Evolutionary conservation across 2,329 filamentous ascomycete species (phyloP), one percentile per base, ranked within the genome.

Genomic region (Ophiocordyceps camponoti-floridani): DNA sequence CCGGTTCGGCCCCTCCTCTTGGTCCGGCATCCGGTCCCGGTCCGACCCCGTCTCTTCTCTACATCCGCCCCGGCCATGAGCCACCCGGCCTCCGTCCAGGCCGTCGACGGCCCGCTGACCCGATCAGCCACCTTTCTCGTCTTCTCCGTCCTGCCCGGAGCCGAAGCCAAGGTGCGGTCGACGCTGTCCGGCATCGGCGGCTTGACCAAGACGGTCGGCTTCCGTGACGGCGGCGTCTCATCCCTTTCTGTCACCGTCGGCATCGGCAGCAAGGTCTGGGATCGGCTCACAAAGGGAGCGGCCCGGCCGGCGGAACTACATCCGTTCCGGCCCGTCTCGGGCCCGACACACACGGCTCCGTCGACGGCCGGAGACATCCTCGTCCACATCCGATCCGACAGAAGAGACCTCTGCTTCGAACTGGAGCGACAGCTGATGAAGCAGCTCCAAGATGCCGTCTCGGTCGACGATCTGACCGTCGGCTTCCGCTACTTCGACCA

Each of bases 401-500:
- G 73, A 1, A 62, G 70, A 13, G 73, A 77, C 50, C 50, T 77
- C 19, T 70, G 67, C 51, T 77, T 77, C 48, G 73, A 77, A 51
- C 72, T 77, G 45, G 73, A 77, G 57, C 59, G 66, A 30, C 73
- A 75, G 49, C 53, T 77, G 11, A 56, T 76, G 52, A 63, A 67
- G 13, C 49, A 53, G 2, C 61, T 77, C 0, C 69, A 68, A 0
- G 64, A 65, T 40, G 48, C 67, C 0, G 66, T 75, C 11, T 53
- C 51, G 0, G 62, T 74, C 1, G 60, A 67, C 1, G 73, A 77
- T 43, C 67, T 68, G 45, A 77, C 73, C 0, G 58, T 63, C 1
- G 73, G 73, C 0, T 77, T 77, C 54, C 67, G 73, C 3, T 77
- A 77, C 54, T 76, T 76, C 47, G 73, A 77, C 48, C 64, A 68